phyloP scores from a whole-genome alignment of 169 alveolate species.

The Plasmodium knowlesi region DNA sequence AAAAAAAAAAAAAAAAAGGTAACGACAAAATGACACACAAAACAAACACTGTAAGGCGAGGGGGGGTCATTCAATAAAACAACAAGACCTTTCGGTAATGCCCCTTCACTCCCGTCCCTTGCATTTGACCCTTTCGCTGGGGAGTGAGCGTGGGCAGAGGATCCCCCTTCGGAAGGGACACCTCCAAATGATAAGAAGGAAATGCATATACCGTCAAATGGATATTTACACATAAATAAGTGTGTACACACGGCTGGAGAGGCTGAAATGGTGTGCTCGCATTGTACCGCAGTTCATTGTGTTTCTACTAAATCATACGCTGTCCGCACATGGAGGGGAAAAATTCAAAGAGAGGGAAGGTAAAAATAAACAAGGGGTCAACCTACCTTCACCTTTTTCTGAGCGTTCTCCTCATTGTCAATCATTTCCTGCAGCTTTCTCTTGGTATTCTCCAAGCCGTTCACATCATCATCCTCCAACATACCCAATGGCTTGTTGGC shows the following conservation, averaged over 20 bases:
- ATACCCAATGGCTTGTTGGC: background rate
- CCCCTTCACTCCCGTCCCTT: background rate
- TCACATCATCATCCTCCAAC: background rate
- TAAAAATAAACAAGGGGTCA: background rate
- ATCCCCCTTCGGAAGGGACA: background rate
- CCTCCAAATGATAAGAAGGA: background rate
- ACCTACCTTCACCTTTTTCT: conserved; percentile 23
- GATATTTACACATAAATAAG: background rate
- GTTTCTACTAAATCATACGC: background rate
- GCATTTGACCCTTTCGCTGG: background rate
- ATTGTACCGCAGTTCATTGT: background rate
- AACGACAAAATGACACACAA: background rate
- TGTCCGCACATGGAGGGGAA: background rate
- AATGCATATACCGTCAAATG: background rate
- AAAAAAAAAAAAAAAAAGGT: too few relatives aligned
- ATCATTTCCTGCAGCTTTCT: conserved; percentile 49
- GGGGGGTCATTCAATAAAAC: background rate
- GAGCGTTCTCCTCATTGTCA: conserved; percentile 54
- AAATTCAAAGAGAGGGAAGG: background rate
- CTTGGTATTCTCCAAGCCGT: conserved; percentile 45
- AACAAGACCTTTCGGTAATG: background rate
- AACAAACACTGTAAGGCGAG: background rate
- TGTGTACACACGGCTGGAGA: background rate
- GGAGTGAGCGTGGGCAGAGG: background rate
- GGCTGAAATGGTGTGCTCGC: background rate